These are phyloP conservation scores for Saccharomycopsis capsularis DNA, from an alignment of 805 yeast species.

Conservation along the genomic window DNA sequence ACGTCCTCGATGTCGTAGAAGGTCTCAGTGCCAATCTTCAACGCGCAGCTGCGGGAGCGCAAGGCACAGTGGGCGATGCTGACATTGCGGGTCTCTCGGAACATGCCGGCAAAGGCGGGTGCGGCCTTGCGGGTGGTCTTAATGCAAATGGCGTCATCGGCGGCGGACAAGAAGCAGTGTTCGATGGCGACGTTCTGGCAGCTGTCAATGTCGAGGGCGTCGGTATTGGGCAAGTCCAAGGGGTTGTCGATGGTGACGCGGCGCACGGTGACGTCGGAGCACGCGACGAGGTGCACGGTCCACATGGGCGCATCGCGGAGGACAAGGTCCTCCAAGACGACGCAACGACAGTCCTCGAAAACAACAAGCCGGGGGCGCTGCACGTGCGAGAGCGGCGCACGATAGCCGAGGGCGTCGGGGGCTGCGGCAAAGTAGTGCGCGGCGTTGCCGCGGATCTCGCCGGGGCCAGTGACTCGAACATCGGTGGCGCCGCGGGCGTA, in stretches of 20 bases:
- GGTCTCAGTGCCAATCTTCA: conserved; percentile 18
- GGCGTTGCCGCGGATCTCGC: conserved; percentile 11
- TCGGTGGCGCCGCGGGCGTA: conserved; percentile 1
- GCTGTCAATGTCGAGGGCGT: conserved; percentile 17
- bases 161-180: conserved; percentile 14
- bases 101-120: background rate
- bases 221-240: conserved; percentile 18
- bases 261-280: background rate
- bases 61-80: conserved; percentile 8
- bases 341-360: conserved; percentile 10
- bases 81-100: conserved; percentile 5
- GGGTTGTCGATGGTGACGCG: conserved; percentile 11
- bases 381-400: conserved; percentile 3
- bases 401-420: conserved; percentile 7
- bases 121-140: conserved; percentile 9
- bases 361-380: conserved; percentile 12
- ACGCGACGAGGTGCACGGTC: conserved; percentile 17
- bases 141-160: conserved; percentile 18
- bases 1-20: conserved; percentile 12
- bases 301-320: conserved; percentile 17
- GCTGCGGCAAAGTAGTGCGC: conserved; percentile 5
- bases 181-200: conserved; percentile 13
- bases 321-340: conserved; percentile 2
- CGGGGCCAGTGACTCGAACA: conserved; percentile 9
- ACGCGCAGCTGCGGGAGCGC: conserved; percentile 13